A percentile compares a stretch with the other conserved stretches of the same genome.
phyloP scores from a whole-genome alignment of 2,329 filamentous ascomycete genomes.

The Fusarium albosuccineum region DNA sequence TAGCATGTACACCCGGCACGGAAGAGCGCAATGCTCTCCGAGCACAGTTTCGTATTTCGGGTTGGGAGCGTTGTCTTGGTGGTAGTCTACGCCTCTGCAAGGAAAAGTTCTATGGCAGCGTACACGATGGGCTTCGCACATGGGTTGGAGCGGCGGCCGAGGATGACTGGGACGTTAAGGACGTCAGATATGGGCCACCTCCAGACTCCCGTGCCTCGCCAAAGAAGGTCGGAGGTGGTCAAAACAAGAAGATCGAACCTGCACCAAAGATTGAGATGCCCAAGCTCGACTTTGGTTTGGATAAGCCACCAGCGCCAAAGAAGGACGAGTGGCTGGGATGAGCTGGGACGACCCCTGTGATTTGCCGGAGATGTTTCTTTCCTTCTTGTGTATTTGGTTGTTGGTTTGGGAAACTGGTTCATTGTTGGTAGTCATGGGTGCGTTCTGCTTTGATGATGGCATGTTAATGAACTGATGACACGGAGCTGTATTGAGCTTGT shows the following conservation, averaged over 20 bases:
- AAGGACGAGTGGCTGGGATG: slow-evolving; percentile 51
- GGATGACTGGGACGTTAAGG: slow-evolving; percentile 87
- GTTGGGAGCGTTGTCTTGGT: slow-evolving; percentile 92
- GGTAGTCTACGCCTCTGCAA: slow-evolving; percentile 90
- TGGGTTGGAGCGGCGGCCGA: slow-evolving; percentile 91
- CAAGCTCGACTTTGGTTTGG: slow-evolving; percentile 64
- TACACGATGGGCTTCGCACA: slow-evolving; percentile 88
- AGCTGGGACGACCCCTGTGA: slow-evolving; percentile 23
- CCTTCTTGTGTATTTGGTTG: slow-evolving; percentile 40
- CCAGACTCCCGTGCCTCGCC: slow-evolving; percentile 49
- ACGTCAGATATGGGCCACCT: slow-evolving; percentile 80
- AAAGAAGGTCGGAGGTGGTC: slow-evolving; percentile 51
- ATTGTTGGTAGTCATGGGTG: slow-evolving; percentile 47
- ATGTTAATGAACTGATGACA: slow-evolving; percentile 58
- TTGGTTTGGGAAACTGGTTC: slow-evolving; percentile 41
- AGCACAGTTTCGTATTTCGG: slow-evolving; percentile 82
- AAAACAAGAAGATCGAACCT: slow-evolving; percentile 66
- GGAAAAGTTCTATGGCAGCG: slow-evolving; percentile 94
- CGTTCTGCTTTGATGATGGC: slow-evolving; percentile 50
- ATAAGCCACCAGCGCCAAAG: slow-evolving; percentile 47
- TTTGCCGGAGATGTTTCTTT: slow-evolving; percentile 38
- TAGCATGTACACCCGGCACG: slow-evolving; percentile 80
- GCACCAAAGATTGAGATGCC: slow-evolving; percentile 74
- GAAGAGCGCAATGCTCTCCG: slow-evolving; percentile 82
- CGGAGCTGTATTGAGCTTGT: slow-evolving; percentile 38